Percentiles rank a stretch among this genome's conserved stretches.
phyloP scores from a whole-genome alignment of 139 green algal species.

The Chlorokybus atmophyticus region DNA sequence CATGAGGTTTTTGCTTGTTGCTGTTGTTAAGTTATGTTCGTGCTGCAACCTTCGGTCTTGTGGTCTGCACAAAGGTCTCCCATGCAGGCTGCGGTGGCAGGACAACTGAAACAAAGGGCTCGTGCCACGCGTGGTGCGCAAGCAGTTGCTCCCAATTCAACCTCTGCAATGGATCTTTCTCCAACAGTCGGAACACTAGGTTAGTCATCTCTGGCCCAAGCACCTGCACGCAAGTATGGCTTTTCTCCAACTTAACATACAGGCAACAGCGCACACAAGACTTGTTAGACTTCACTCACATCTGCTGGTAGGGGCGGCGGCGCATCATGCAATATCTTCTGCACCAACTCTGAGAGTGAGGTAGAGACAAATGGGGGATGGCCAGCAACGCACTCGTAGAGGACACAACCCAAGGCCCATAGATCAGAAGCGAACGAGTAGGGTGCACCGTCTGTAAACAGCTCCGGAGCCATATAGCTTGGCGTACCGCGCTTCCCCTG shows the following conservation, averaged over 20 bases:
- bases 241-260: background rate
- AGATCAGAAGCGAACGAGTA: conserved; percentile 74
- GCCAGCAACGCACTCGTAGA: conserved; percentile 81
- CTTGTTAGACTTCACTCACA: too few species aligned
- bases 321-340: conserved; percentile 18
- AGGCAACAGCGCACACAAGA: too few species aligned
- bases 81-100: conserved; percentile 56
- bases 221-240: background rate
- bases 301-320: conserved; percentile 23
- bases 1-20: too few species aligned
- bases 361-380: conserved; percentile 67
- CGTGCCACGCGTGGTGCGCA: conserved; percentile 35
- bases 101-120: background rate
- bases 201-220: conserved; percentile 44
- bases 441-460: conserved; percentile 64
- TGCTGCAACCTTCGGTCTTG: too few species aligned
- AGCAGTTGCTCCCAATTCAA: conserved; percentile 31
- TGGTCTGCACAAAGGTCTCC: conserved; percentile 48
- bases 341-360: conserved; percentile 60
- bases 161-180: conserved; percentile 58
- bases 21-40: too few species aligned
- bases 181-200: conserved; percentile 55
- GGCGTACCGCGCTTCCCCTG: conserved; percentile 70
- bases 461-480: conserved; percentile 87
- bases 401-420: conserved; percentile 80